A percentile compares a stretch with the other conserved stretches of the same genome.
Evolutionary conservation across 371 early-diverging fungal genomes (phyloP).

Genomic region (Nematocida ausubeli): DNA sequence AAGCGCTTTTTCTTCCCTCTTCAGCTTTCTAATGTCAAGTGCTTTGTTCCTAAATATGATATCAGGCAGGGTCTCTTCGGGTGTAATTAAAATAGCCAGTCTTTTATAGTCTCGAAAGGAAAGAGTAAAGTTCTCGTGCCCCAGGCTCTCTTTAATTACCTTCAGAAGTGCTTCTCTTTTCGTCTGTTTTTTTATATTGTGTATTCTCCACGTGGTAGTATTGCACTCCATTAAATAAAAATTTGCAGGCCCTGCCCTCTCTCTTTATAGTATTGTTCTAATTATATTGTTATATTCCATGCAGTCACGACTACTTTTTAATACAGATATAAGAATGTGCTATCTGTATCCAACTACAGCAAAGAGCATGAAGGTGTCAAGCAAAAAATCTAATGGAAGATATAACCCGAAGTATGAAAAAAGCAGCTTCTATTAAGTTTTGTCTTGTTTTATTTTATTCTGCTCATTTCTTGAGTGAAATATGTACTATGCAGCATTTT

Average conservation of each 20-base stretch:
- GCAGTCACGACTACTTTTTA: too few relatives aligned
- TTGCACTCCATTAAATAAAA: constrained; percentile 10
- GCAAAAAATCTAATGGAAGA: too few relatives aligned
- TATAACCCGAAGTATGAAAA: too few relatives aligned
- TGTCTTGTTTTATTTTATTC: too few relatives aligned
- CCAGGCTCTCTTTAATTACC: not conserved
- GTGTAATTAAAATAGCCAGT: constrained; percentile 34
- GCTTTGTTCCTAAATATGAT: constrained; percentile 2
- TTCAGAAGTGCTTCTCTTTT: constrained; percentile 15
- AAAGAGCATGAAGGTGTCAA: too few relatives aligned
- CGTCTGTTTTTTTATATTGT: constrained; percentile 30
- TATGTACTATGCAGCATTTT: too few relatives aligned
- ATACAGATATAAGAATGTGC: too few relatives aligned
- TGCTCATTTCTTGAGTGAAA: too few relatives aligned
- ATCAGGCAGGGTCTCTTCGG: not conserved
- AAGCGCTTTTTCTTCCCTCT: constrained; percentile 16
- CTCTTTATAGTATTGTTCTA: too few relatives aligned
- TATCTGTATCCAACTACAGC: too few relatives aligned
- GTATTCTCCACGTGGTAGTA: constrained; percentile 29
- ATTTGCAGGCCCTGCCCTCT: not conserved
- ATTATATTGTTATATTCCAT: too few relatives aligned
- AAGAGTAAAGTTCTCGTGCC: constrained; percentile 11
- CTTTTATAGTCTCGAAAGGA: constrained; percentile 31
- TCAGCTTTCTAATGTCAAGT: constrained; percentile 22
- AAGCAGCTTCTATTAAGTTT: too few relatives aligned